These are phyloP conservation scores for Pholiota adiposa DNA, from an alignment of 1,284 basidiomycete genomes.

Conservation along the genomic window DNA sequence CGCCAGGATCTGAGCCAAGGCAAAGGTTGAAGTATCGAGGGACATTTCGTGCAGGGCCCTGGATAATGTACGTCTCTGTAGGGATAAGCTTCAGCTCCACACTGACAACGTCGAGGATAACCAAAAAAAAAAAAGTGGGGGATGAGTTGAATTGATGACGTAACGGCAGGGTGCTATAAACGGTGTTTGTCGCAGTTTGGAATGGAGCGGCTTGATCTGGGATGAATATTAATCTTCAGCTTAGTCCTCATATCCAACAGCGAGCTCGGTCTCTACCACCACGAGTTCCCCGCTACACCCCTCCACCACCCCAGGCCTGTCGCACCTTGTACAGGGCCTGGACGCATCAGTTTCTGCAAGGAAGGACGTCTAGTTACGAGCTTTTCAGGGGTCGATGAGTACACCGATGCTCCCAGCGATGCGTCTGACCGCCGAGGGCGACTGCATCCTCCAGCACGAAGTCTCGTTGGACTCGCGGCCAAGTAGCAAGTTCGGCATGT, in stretches of 20 bases:
- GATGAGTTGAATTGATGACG: conserved; percentile 6
- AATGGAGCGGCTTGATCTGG: conserved; percentile 13
- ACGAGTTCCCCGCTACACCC: too few relatives aligned
- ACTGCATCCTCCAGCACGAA: conserved; percentile 32
- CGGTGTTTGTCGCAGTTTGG: conserved; percentile 32
- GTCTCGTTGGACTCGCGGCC: conserved; percentile 31
- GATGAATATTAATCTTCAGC: conserved; percentile 2
- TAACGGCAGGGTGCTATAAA: conserved; percentile 1
- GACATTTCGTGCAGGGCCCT: not conserved
- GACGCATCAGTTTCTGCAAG: not conserved
- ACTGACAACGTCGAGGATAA: not conserved
- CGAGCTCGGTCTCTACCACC: not conserved
- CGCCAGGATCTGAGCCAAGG: not conserved
- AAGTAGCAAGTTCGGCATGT: conserved; percentile 38
- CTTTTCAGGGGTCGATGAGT: conserved; percentile 29
- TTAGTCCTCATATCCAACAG: not conserved
- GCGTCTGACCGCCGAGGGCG: conserved; percentile 36
- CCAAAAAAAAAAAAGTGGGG: not conserved
- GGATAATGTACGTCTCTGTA: not conserved
- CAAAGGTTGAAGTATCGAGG: not conserved
- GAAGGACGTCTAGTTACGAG: conserved; percentile 13
- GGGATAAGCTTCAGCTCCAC: too few relatives aligned
- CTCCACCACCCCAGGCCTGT: too few relatives aligned
- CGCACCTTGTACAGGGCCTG: too few relatives aligned
- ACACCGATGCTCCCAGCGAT: conserved; percentile 38